phyloP scores from a whole-genome alignment of 2,329 filamentous ascomycete species.

The Botryotinia convoluta region DNA sequence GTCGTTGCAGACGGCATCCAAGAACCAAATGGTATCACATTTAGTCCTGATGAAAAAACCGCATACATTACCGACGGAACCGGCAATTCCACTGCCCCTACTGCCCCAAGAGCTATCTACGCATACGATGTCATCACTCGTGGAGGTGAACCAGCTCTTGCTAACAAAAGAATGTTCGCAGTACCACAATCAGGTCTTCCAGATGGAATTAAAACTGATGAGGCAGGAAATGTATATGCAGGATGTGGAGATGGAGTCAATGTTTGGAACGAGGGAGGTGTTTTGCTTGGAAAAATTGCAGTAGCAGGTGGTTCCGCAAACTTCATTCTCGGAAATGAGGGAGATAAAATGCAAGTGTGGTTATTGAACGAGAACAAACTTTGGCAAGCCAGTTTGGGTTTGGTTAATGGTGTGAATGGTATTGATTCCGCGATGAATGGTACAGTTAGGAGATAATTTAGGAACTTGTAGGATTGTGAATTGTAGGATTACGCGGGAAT shows the following conservation, averaged over 20 bases:
- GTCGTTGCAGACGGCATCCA: constrained; percentile 56
- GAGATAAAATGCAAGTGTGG: constrained; percentile 22
- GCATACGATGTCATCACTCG: constrained; percentile 28
- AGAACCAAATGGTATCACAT: constrained; percentile 56
- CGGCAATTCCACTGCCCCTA: constrained; percentile 40
- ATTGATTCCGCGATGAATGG: not conserved
- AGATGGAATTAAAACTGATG: constrained; percentile 56
- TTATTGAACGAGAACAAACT: constrained; percentile 28
- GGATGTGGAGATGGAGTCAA: constrained; percentile 54
- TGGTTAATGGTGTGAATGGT: not conserved
- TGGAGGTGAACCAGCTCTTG: constrained; percentile 18
- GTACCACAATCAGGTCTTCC: constrained; percentile 52
- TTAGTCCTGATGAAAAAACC: constrained; percentile 51
- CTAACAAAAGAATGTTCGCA: constrained; percentile 47
- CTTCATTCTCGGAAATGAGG: constrained; percentile 21
- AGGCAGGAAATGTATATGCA: constrained; percentile 52
- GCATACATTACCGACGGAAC: constrained; percentile 53
- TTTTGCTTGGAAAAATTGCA: constrained; percentile 55
- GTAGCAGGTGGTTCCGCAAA: constrained; percentile 24
- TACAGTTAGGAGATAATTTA: not conserved
- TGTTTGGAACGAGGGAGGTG: constrained; percentile 50
- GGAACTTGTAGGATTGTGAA: not conserved
- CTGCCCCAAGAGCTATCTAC: constrained; percentile 39
- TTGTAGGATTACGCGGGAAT: not conserved
- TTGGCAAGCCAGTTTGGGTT: constrained; percentile 21